Conservation (phyloP, 768 basidiomycete genomes). For the Psilocybe cubensis region DNA sequence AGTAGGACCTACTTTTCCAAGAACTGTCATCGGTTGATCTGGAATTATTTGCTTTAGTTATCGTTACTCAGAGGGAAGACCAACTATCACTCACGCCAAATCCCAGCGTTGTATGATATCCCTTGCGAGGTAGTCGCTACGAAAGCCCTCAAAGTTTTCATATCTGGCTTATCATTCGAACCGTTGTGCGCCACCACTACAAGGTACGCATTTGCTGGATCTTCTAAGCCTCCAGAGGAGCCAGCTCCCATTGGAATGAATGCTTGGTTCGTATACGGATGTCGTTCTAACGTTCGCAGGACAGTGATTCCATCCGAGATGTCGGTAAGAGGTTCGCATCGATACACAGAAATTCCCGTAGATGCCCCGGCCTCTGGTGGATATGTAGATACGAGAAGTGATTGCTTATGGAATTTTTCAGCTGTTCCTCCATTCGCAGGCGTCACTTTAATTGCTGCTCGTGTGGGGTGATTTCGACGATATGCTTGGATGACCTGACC, state of each 20-base stretch:
- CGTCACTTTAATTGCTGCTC: slow-evolving; percentile 73
- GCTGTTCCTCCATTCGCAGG: slow-evolving; percentile 91
- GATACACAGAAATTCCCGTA: slow-evolving; percentile 80
- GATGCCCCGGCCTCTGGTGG: slow-evolving; percentile 58
- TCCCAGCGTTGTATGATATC: slow-evolving; percentile 77
- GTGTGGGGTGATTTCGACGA: slow-evolving; percentile 60
- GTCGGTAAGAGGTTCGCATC: slow-evolving; percentile 60
- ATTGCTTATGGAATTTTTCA: slow-evolving; percentile 90
- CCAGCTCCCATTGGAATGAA: slow-evolving; percentile 92
- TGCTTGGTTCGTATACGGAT: slow-evolving; percentile 87
- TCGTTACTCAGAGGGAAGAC: background rate
- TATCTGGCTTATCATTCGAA: slow-evolving; percentile 74
- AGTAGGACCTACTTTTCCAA: slow-evolving; percentile 58
- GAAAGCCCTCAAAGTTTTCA: slow-evolving; percentile 80
- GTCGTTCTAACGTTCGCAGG: slow-evolving; percentile 83
- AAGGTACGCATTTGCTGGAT: slow-evolving; percentile 64
- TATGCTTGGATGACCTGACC: slow-evolving; percentile 94
- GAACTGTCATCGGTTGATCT: slow-evolving; percentile 94
- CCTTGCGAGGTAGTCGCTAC: slow-evolving; percentile 82
- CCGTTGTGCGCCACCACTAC: slow-evolving; percentile 89
- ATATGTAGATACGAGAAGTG: slow-evolving; percentile 71
- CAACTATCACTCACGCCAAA: slow-evolving; percentile 80
- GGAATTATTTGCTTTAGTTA: slow-evolving; percentile 13
- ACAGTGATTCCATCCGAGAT: slow-evolving; percentile 55
- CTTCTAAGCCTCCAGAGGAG: slow-evolving; percentile 47